Evolutionary conservation across 164 flowering plant species (phyloP), one percentile per base, ranked within the genome.

Genomic region (Umbellularia californica): DNA sequence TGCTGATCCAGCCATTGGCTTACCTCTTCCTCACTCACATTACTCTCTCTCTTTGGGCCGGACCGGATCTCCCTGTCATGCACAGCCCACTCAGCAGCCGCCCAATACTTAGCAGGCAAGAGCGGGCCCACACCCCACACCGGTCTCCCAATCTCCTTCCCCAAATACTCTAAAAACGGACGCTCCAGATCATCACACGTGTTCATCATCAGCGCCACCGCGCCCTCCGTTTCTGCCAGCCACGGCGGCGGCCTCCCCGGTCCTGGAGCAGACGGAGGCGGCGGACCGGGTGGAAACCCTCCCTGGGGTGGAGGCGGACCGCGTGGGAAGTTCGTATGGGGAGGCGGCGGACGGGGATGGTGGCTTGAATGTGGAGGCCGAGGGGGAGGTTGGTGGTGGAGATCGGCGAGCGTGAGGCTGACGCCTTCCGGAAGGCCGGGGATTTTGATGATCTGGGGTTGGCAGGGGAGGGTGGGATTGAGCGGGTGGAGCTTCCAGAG

Each of bases 51-150:
- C 23, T 35, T 69, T 2, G 47, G 47, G 0, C 47, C 47, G 14
- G 83, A 28, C 7, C 87, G 74, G 15, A 78, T 27, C 4, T 78
- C 77, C n/a, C 78, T 52, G 47, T 87, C 90, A 10, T 72, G 85
- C 33, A 85, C 50, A 1, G 80, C 17, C 1, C 81, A 76, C 3
- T 67, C 81, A 69, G 74, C 58, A 2, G 89, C 77, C 17, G 64
- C 78, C 90, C 91, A 92, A 66, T 79, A 90, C 47, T 81, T 74
- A 9, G 82, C 85, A 1, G 93, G 94, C 68, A 89, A 67, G 13
- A 92, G 83, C 2, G 93, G 97, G 13, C 94, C 92, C 6, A 90
- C 86, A 1, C 90, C 87, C 80, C 82, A 84, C 2, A 87, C 88
- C 20, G 91, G 90, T 58, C 77, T 81, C 4, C 80, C 81, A 0